Base-by-base conservation (phyloP, 345 rosid species). In the Moringa oleifera region DNA sequence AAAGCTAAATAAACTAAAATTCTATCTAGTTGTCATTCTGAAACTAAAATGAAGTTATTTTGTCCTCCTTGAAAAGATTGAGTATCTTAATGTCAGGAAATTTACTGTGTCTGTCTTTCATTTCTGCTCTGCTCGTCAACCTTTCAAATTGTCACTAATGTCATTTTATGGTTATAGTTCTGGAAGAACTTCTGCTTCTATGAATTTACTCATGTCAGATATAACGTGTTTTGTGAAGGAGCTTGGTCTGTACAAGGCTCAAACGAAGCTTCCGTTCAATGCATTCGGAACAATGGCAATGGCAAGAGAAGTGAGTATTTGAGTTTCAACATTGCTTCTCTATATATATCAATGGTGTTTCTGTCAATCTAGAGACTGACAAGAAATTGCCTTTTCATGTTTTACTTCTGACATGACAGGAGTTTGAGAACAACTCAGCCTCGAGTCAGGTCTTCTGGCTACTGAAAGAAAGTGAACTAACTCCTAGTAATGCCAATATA, bases 241-340 rank as follows among this genome's bases (percentile, higher is more conserved):
- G 60, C 84, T 94, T 54, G 97, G 99, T 60, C 85, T 94, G 0
- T 90, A 94, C 86, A 94, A 90, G 84, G 95, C 99, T 71, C 99
- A 94, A 69, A 92, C 96, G 2, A 82, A 64, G 85, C 91, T 94
- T 72, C 99, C 99, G 60, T 94, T 94, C 76, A 94, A 90, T 69
- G 99, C 99, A 46, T 94, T 94, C 62, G 99, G 99, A 71, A 90
- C 99, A 20, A 90, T 94, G 99, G 96, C 97, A 31, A 94, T 94
- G 99, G 99, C 99, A 51, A 84, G 99, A 80, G 99, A 90, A 53
- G 99, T 94, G 72, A 80, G 95, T 67, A 63, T 45, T 51, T 16
- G 20, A 64, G 49, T 55, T 22, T 55, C 52, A 25, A 54, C 20
- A 18, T 19, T 47, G 19, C 23, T 25, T 20, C 70, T 36, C 17